These are phyloP conservation scores for Meyerozyma athensensis DNA, from an alignment of 1,139 yeast species.

Conservation along the genomic window DNA sequence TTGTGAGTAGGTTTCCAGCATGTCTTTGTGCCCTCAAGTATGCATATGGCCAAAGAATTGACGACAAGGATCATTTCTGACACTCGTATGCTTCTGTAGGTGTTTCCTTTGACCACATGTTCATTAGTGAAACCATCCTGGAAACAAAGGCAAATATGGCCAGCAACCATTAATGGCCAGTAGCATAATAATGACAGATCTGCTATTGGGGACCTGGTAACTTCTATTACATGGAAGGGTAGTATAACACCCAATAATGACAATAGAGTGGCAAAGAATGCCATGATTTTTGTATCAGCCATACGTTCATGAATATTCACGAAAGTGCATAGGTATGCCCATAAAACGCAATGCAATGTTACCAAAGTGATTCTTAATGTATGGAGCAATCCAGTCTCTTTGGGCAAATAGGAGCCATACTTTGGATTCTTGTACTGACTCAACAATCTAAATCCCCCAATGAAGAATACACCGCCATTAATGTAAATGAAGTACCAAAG, in stretches of 20 bases:
- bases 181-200: constrained; percentile 31
- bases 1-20: constrained; percentile 29
- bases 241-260: constrained; percentile 19
- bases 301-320: constrained; percentile 19
- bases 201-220: constrained; percentile 27
- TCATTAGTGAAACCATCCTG: constrained; percentile 28
- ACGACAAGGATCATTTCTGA: constrained; percentile 17
- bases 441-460: constrained; percentile 24
- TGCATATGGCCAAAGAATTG: constrained; percentile 18
- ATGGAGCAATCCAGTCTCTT: constrained; percentile 28
- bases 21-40: constrained; percentile 18
- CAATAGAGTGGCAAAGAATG: constrained; percentile 17
- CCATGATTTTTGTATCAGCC: constrained; percentile 19
- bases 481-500: constrained; percentile 19
- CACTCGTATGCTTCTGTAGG: constrained; percentile 8
- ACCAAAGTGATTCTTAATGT: constrained; percentile 25
- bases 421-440: constrained; percentile 10
- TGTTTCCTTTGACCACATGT: constrained; percentile 17
- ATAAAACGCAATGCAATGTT: constrained; percentile 21
- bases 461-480: constrained; percentile 10
- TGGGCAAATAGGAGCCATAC: constrained; percentile 20
- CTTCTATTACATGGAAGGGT: constrained; percentile 42
- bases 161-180: constrained; percentile 34
- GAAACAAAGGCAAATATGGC: constrained; percentile 19
- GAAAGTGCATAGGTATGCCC: constrained; percentile 16